phyloP scores from a whole-genome alignment of 139 green algal species.

The Chlamydomonas sphaeroides region DNA sequence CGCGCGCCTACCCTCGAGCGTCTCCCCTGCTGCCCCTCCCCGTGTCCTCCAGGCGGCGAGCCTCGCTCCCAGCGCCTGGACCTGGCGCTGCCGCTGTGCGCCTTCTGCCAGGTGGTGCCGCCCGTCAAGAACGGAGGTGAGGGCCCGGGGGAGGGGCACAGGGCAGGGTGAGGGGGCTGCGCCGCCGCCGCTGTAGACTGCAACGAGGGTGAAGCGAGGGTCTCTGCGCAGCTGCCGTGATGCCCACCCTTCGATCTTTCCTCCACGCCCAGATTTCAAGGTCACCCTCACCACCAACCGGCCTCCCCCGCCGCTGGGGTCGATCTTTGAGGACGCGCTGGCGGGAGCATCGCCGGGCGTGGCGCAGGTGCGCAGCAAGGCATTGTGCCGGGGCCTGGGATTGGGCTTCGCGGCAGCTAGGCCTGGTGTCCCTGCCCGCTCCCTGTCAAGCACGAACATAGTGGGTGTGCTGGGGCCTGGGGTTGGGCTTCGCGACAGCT shows the following conservation, averaged over 20 bases:
- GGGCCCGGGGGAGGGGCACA: background rate
- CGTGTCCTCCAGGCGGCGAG: background rate
- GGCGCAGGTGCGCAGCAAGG: conserved; percentile 42
- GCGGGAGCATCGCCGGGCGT: conserved; percentile 24
- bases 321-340: conserved; percentile 69
- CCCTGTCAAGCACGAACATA: no score
- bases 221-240: no score
- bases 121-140: conserved; percentile 63
- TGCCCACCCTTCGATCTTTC: no score
- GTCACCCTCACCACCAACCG: conserved; percentile 71
- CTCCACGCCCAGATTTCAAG: conserved; percentile 71
- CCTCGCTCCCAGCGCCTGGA: conserved; percentile 45
- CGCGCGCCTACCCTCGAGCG: no score
- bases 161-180: no score
- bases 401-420: no score
- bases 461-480: no score
- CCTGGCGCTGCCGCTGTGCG: conserved; percentile 57
- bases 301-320: conserved; percentile 51
- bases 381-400: no score
- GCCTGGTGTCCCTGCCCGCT: no score
- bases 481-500: background rate
- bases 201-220: no score
- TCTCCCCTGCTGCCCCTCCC: background rate
- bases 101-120: conserved; percentile 47
- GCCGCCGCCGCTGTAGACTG: no score